Base-by-base conservation (phyloP, 441 rosid species). In the Brassica balearica region DNA sequence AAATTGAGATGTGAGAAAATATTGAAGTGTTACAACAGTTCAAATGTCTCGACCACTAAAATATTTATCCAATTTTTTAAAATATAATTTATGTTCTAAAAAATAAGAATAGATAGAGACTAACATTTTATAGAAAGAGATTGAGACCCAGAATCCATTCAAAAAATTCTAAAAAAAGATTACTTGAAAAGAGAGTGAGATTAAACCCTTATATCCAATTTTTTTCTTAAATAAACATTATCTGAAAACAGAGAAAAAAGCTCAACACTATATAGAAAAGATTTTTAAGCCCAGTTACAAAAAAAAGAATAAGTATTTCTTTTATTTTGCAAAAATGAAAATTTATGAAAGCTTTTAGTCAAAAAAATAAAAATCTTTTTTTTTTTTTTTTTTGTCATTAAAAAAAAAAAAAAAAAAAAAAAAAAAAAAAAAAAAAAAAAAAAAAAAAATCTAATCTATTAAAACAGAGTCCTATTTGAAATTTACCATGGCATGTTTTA, bases 41-140 rank as follows among this genome's bases (percentile, higher is more conserved):
- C 11, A 51, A 34, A 53, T 32, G 74, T 77, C 75, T 41, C 61
- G 14, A 56, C 65, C 70, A 77, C 29, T 51, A 46, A 20, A 61
- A 51, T 63, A 20, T 48, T 8, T 51, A 61, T 32, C 65, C 34
- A 29, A 8, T 23, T 19, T 19, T 17, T 5, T 4, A 0, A 51
- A 56, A 56, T 0, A 19, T 8, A 19, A 19, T 19, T 56, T 19
- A 6, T 19, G 62, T 56, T 56, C 62, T 19, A 29, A 56, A 17
- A 48, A 48, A 4, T 48, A 1, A n/a, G 8, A 48, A 48, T 48
- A n/a, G 34, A 29, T 29, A 29, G 34, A 29, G 34, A 29, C 34
- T 0, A 1, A 29, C 1, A 1, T 1, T 29, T 29, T 29, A 29
- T 29, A 29, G 34, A 29, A 29, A 29, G 34, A 29, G 34, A 29